These are phyloP conservation scores for Boletellus deceptivus DNA, from an alignment of 1,284 basidiomycete genomes.

Conservation along the genomic window DNA sequence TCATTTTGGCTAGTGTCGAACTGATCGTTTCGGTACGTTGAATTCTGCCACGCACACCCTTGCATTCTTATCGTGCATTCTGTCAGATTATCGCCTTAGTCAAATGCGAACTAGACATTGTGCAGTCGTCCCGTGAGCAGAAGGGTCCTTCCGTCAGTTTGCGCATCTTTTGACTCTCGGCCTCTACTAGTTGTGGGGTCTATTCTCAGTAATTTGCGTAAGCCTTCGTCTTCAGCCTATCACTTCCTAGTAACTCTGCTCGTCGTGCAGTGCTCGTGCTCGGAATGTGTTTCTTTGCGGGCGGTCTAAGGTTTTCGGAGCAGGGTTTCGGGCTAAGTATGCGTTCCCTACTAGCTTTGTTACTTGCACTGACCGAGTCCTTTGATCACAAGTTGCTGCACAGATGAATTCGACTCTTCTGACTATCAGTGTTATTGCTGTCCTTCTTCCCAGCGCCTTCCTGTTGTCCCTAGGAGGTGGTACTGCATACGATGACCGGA, in stretches of 20 bases:
- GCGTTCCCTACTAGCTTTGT: slow-evolving; percentile 21
- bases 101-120: slow-evolving; percentile 79
- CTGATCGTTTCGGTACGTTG: slow-evolving; percentile 67
- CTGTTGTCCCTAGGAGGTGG: slow-evolving; percentile 37
- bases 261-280: slow-evolving; percentile 55
- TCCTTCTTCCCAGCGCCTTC: slow-evolving; percentile 76
- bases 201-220: slow-evolving; percentile 77
- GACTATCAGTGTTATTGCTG: slow-evolving; percentile 76
- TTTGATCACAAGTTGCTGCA: slow-evolving; percentile 52
- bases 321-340: slow-evolving; percentile 71
- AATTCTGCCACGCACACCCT: slow-evolving; percentile 8
- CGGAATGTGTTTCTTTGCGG: slow-evolving; percentile 81
- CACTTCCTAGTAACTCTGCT: background rate
- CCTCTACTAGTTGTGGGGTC: slow-evolving; percentile 66
- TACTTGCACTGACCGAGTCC: slow-evolving; percentile 4
- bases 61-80: slow-evolving; percentile 13
- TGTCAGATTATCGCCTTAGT: slow-evolving; percentile 75
- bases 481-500: slow-evolving; percentile 37
- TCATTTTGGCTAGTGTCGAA: slow-evolving; percentile 56
- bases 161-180: slow-evolving; percentile 28
- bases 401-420: slow-evolving; percentile 82
- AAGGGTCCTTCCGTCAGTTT: slow-evolving; percentile 13
- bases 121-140: slow-evolving; percentile 75
- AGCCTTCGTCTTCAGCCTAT: slow-evolving; percentile 14
- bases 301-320: slow-evolving; percentile 72